A percentile compares a stretch with the other conserved stretches of the same genome.
phyloP scores from a whole-genome alignment of 441 rosid genomes.

The Corymbia citriodora region DNA sequence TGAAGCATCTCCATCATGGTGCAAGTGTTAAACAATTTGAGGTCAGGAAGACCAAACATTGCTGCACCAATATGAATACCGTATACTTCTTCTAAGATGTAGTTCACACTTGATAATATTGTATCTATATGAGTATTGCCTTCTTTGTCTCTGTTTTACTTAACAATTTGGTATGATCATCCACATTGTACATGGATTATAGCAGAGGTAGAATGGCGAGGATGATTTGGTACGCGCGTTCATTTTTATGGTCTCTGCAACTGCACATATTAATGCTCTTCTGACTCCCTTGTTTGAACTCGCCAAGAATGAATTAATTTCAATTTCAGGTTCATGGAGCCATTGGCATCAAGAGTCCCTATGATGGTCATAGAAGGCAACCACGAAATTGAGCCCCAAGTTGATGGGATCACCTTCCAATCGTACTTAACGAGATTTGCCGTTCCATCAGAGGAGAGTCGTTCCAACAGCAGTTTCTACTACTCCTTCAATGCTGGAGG shows the following conservation, averaged over 20 bases:
- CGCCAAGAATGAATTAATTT: not conserved
- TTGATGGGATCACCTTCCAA: constrained; percentile 38
- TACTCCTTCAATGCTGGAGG: constrained; percentile 65
- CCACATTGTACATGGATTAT: not conserved
- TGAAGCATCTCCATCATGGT: not conserved
- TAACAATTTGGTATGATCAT: not conserved
- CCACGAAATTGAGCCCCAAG: constrained; percentile 61
- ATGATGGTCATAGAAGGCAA: constrained; percentile 60
- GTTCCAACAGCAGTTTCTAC: constrained; percentile 46
- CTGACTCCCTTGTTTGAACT: not conserved
- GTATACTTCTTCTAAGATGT: not conserved
- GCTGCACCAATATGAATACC: not conserved
- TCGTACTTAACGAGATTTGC: constrained; percentile 53
- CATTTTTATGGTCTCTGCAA: not conserved
- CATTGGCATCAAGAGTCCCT: constrained; percentile 46
- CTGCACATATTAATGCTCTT: not conserved
- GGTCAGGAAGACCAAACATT: not conserved
- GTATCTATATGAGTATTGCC: not conserved
- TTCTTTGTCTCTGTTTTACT: not conserved
- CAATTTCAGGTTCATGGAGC: constrained; percentile 52
- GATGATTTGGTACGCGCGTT: not conserved
- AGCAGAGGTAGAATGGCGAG: not conserved
- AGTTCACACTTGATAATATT: not conserved
- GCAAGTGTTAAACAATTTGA: not conserved
- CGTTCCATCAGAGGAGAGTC: constrained; percentile 48